Base-by-base conservation (phyloP, 2,329 filamentous ascomycete species). In the Aureobasidium subglaciale region DNA sequence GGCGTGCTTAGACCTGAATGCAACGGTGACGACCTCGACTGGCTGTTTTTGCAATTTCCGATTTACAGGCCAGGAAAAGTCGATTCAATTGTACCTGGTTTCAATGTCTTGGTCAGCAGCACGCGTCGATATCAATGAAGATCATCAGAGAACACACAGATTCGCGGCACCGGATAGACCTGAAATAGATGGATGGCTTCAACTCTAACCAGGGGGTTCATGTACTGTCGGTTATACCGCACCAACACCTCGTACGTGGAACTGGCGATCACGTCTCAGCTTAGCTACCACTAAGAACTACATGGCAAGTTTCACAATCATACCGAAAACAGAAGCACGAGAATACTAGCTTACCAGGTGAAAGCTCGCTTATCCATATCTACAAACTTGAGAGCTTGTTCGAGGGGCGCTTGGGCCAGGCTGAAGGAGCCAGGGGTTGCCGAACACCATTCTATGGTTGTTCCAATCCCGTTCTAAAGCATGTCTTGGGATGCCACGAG, bases 401-500 rank as follows among this genome's bases (percentile, higher is more conserved):
- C n/a, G n/a, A n/a, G n/a, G n/a, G n/a, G n/a, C n/a, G n/a, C n/a
- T n/a, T n/a, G n/a, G n/a, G n/a, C n/a, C n/a, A 37, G 45, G 32
- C 32, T 37, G n/a, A 40, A 52, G 32, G 20, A 24, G 35, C 16
- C 41, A 22, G 48, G 32, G 20, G 35, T 34, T 53, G 48, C 27
- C 16, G 35, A 41, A 53, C 25, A 32, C 16, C 10, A 37, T 53
- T 53, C 48, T 25, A 24, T 29, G 16, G 34, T n/a, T 24, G 48
- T 53, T 53, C 48, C 27, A 53, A 54, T 15, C 38, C 18, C 38
- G 32, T 54, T 42, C 50, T 27, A 34, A 38, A 37, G 43, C 27
- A 18, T 29, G 32, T 42, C 50, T 42, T n/a, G 27, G 50, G 37
- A 54, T 54, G 50, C 50, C 50, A 43, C 50, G 50, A 43, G 50